Evolutionary conservation across 495 filamentous ascomycete species (phyloP), one percentile per base, ranked within the genome.

Genomic region (Aspergillus hancockii): DNA sequence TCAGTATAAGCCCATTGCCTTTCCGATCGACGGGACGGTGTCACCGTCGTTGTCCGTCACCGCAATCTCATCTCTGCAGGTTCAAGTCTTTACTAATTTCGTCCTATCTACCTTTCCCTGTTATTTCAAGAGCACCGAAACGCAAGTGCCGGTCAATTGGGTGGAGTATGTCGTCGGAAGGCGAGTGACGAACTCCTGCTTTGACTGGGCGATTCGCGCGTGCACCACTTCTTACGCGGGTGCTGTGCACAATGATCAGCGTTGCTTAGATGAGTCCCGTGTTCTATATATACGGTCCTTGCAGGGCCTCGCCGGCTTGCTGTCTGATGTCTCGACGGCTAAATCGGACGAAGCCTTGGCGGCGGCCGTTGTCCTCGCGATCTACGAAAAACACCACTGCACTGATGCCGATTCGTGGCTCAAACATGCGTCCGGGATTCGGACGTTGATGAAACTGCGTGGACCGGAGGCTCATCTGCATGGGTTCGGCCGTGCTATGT

Each of bases 381-480:
- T 76, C 14, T 77, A 70, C 51, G 73, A 77, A 55, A 65, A 73
- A 36, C 65, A 70, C 54, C 63, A 66, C 19, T 70, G 69, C 52
- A 77, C 71, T 30, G 65, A 62, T 13, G 46, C 62, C 12, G 49
- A 69, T 31, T 64, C 72, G 1, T 78, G 74, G 71, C 55, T 75
- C 5, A 66, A 66, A 41, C 74, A 77, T 61, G 72, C 72, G 6
- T 57, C 66, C 6, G 75, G 75, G n/a, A 68, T 74, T 21, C 67
- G 67, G 19, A 63, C 67, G 4, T 57, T 76, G 31, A 71, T 77
- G 54, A 62, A 64, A 36, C 62, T 70, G 8, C 74, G 75, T 14
- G 73, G 74, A 0, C 66, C 70, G 6, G 49, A 59, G 25, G 65
- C 67, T 9, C 69, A 76, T 49, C 59, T 66, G 21, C 47, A 59